Base-by-base conservation (phyloP, 768 basidiomycete genomes). In the Dendrothele bispora region DNA sequence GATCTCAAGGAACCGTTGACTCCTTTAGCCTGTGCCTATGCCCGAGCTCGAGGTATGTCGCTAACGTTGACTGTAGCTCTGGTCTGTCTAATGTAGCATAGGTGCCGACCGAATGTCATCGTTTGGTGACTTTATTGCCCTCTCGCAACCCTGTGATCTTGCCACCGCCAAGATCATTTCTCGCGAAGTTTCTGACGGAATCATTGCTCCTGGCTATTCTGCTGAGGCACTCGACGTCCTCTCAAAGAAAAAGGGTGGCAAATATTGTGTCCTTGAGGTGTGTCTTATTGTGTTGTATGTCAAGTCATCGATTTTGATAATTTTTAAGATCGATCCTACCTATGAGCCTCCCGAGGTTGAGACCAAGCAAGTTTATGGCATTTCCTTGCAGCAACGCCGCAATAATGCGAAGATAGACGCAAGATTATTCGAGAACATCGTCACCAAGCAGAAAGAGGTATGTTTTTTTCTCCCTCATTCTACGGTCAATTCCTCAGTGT, bases 31-130 rank as follows among this genome's bases (percentile, higher is more conserved):
- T 78, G 81, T 46, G 97, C 97, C 0, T 99, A 99, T 57, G 95
- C 97, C 38, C 86, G 97, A 38, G 97, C 97, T 39, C 84, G 97
- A 61, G 95, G 91, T 87, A 53, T 40, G 75, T 65, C 15, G 24
- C 7, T 28, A 27, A 29, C 32, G n/a, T 18, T 22, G 43, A 35
- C 0, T 39, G 10, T 25, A 27, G 15, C 28, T 39, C 25, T 26
- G n/a, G 27, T 41, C 24, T 25, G 20, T 27, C 32, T 39, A 35
- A 46, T 47, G 48, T 46, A 25, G 47, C 54, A 5, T 55, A 91
- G 90, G 94, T 48, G 95, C 97, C 20, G 97, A 99, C 65, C 85
- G 97, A 45, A 99, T 99, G 97, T 98, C 95, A 1, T 98, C 95
- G 2, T 99, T 98, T 64, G 97, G 97, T 4, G 97, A 99, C 71